Percentiles rank a stretch among this genome's conserved stretches.
These are phyloP conservation scores for Fraxinus latifolia DNA, from an alignment of 305 asterid species.

Conservation along the genomic window DNA sequence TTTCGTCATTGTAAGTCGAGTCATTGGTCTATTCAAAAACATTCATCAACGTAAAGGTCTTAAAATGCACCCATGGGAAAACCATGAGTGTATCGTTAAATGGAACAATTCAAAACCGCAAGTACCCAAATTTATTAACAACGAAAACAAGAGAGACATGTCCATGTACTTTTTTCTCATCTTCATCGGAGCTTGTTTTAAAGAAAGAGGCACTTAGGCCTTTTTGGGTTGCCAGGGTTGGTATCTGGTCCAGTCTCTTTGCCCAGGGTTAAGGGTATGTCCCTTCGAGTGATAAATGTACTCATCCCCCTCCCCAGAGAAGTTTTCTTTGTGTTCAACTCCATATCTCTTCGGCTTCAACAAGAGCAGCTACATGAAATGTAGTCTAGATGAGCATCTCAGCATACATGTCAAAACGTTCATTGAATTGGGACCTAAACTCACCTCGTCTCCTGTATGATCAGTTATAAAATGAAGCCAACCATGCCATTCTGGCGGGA, in stretches of 20 bases:
- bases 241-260: slow-evolving; percentile 91
- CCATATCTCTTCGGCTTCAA: slow-evolving; percentile 90
- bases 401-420: slow-evolving; percentile 2
- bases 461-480: slow-evolving; percentile 94
- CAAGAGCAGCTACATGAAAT: slow-evolving; percentile 65
- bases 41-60: not conserved
- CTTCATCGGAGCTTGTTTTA: slow-evolving; percentile 18
- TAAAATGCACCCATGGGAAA: not conserved
- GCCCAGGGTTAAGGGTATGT: slow-evolving; percentile 83
- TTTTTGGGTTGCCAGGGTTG: slow-evolving; percentile 82
- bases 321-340: slow-evolving; percentile 83
- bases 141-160: slow-evolving; percentile 17
- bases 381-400: slow-evolving; percentile 25
- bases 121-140: slow-evolving; percentile 39
- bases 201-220: slow-evolving; percentile 32
- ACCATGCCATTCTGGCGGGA: slow-evolving; percentile 99
- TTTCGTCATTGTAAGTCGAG: not conserved
- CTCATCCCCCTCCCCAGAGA: slow-evolving; percentile 92
- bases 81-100: not conserved
- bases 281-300: slow-evolving; percentile 97
- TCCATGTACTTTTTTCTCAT: slow-evolving; percentile 20
- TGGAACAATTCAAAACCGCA: not conserved
- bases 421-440: not conserved
- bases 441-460: slow-evolving; percentile 95
- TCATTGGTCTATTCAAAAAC: not conserved